Evolutionary conservation across 192 early-diverging fungal species (phyloP), one percentile per base, ranked within the genome.

Genomic region (Umbelopsis sp.): DNA sequence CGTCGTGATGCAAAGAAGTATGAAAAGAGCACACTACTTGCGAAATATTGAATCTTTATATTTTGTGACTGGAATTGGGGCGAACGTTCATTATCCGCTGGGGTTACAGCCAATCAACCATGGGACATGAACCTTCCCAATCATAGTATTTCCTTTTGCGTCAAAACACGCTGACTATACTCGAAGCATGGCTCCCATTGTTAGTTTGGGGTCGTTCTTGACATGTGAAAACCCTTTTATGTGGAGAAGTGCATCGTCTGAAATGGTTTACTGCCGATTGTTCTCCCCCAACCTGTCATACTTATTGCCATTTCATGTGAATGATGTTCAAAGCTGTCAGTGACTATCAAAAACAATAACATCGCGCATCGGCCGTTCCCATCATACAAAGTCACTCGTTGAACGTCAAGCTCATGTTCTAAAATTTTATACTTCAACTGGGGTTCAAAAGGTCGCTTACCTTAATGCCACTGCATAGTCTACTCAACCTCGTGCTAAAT

Each of bases 121-220:
- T 22, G 25, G 22, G 25, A 20, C 25, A 25, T 54, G 52, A 21
- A 25, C 17, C 14, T 12, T 14, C 26, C 56, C 24, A 22, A 62
- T 26, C 31, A 20, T 62, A 3, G 10, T 3, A 62, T 62, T 62
- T 62, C 56, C 56, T 62, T 62, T 62, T 62, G 56, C 56, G 56
- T 62, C 56, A 12, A 62, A 62, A 29, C 56, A 26, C 32, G 56
- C 56, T 62, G 56, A 62, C 56, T 34, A 62, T 62, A 34, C 56
- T 31, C 29, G 14, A 26, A 29, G 17, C 31, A 29, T 62, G 56
- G 56, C 26, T 34, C 24, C 26, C 56, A 34, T 62, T 34, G 26
- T 62, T 14, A 62, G 29, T 62, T 62, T 62, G 56, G 56, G 56
- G 56, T 49, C 17, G 4, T 3, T n/a, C 14, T 34, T 62, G 14